phyloP scores from a whole-genome alignment of 768 basidiomycete genomes.

The Flagelloscypha sp. region DNA sequence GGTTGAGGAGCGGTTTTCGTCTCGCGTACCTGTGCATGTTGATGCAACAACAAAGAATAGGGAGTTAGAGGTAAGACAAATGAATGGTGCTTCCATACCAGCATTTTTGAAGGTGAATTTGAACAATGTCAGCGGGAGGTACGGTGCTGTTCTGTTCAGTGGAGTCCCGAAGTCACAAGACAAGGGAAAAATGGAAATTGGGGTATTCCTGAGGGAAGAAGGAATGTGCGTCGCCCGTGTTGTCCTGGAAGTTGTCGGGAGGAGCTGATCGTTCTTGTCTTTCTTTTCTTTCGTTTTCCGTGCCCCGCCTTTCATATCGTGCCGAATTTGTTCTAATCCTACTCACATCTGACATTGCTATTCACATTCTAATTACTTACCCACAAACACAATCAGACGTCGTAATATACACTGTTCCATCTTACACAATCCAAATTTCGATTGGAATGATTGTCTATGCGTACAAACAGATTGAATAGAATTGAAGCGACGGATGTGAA shows the following conservation, averaged over 20 bases:
- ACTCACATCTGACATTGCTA: too few species aligned
- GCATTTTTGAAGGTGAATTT: conserved; percentile 48
- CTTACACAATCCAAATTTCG: too few species aligned
- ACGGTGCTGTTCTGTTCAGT: conserved; percentile 46
- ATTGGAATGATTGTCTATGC: too few species aligned
- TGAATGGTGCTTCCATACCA: conserved; percentile 47
- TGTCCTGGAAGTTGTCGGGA: conserved; percentile 45
- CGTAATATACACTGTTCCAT: background rate
- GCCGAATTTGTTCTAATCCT: too few species aligned
- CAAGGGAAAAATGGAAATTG: conserved; percentile 46
- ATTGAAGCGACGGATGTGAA: too few species aligned
- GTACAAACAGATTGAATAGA: too few species aligned
- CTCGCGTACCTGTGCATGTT: conserved; percentile 38
- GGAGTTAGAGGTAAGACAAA: conserved; percentile 39
- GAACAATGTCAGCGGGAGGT: conserved; percentile 24
- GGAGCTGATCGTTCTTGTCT: too few species aligned
- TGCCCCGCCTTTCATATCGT: too few species aligned
- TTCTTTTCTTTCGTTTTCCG: too few species aligned
- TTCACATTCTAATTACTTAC: too few species aligned
- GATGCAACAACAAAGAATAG: conserved; percentile 17
- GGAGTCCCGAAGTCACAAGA: conserved; percentile 45
- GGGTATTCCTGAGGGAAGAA: conserved; percentile 43
- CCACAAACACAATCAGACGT: conserved; percentile 4
- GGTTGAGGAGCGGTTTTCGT: conserved; percentile 51
- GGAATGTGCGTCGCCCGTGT: conserved; percentile 47